Base-by-base conservation (phyloP, 2,329 filamentous ascomycete species). In the Macroventuria anomochaeta region DNA sequence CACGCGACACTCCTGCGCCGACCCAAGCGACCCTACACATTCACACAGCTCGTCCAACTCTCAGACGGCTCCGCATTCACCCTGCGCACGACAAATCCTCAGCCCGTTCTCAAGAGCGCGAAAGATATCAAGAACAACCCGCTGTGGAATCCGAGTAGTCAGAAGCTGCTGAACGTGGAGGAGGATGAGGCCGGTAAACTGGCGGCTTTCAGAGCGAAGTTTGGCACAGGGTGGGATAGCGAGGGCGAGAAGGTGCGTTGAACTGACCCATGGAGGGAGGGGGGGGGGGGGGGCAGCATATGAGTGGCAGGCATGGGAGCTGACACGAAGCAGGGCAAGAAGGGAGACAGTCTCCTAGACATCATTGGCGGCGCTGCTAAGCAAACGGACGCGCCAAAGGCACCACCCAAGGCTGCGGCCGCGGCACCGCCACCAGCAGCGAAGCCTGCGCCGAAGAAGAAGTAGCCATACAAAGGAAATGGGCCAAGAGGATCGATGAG, bases 11-110 rank as follows among this genome's bases (percentile, higher is more conserved):
- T 96, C 59, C 85, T 97, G 71, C 84, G 84, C 58, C 91, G 95
- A 13, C 92, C 92, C n/a, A 89, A 92, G 70, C 86, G 93, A 5
- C 93, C 95, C 34, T 97, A 97, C 82, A 91, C 88, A 64, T 97
- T 97, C 82, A 97, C 93, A n/a, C 95, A 99, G 78, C 85, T 99
- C 56, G 83, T 99, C 63, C 93, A 92, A 47, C 88, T 97, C 61
- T 91, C 89, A 33, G 95, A 99, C 80, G 95, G 95, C 65, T 90
- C 86, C 69, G 89, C 93, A 55, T 97, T 86, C 77, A 87, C 88
- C 41, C 83, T 87, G 69, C 89, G 89, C 72, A 93, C 90, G 20
- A 91, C 90, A 10, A 90, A 85, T 10, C 90, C 91, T 0, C 67
- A 78, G 18, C 80, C 85, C 7, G 78, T 88, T 54, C 86, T 87